Evolutionary conservation across 768 basidiomycete species (phyloP), one percentile per base, ranked within the genome.

Genomic region (Mrakia blollopis): DNA sequence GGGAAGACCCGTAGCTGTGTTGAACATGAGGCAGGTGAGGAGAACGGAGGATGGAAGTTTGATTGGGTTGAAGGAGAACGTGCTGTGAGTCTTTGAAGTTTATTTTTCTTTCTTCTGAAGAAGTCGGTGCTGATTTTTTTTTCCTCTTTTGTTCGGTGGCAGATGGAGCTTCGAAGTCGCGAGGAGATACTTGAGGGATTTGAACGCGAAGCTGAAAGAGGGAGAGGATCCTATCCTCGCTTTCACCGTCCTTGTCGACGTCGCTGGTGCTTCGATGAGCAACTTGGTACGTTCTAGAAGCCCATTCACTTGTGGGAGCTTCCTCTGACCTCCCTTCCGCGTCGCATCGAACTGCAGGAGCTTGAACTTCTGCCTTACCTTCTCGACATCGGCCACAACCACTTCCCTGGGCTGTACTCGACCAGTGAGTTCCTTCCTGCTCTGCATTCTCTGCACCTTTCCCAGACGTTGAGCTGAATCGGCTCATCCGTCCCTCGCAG

Each of bases 221-320:
- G 32, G 60, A 47, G 23, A 50, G 11, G 52, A 54, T 25, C 72
- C 72, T 2, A n/a, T 54, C 16, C 35, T 72, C 35, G 30, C 72
- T 8, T 72, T 72, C 52, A 54, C 52, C 16, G 37, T 72, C 16
- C 4, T 84, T 0, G 80, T 84, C 1, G 82, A 84, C 78, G 82
- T 81, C 4, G 80, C 79, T 32, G 83, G 80, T 11, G 83, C 82
- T 21, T 81, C 82, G 0, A 81, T 82, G 74, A 79, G 80, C 9
- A 83, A 84, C 75, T 77, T 84, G 73, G 83, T 83, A 37, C 75
- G 81, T 79, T 7, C n/a, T n/a, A n/a, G n/a, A n/a, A n/a, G n/a
- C n/a, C n/a, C 14, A n/a, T 23, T 8, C 14, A 0, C 18, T 44
- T 44, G 44, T 11, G 3, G 1, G 8, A 44, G 18, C 47, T 0